These are phyloP conservation scores for Suillus americanus DNA, from an alignment of 768 basidiomycete species.

Conservation along the genomic window DNA sequence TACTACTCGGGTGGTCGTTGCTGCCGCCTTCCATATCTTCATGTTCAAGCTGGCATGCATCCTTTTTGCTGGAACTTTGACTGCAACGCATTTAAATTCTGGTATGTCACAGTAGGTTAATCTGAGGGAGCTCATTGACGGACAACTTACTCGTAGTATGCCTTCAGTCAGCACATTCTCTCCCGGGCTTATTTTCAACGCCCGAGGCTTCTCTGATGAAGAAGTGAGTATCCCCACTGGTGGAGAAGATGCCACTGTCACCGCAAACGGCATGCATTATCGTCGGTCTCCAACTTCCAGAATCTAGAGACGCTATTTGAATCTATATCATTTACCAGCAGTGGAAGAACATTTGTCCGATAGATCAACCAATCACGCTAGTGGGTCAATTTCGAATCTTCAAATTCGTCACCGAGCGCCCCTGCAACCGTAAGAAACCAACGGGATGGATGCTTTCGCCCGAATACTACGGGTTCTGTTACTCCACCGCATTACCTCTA, in stretches of 20 bases:
- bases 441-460: no score
- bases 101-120: neutral
- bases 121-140: neutral
- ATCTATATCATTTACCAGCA: no score
- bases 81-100: neutral
- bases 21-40: neutral
- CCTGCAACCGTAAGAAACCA: no score
- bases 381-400: no score
- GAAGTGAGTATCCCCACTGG: neutral
- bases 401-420: no score
- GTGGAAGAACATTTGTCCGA: no score
- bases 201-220: no score
- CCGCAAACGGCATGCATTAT: neutral
- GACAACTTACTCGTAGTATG: neutral
- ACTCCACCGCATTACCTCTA: no score
- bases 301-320: neutral
- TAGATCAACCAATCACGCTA: no score
- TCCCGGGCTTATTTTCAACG: neutral
- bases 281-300: neutral
- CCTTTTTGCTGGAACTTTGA: neutral
- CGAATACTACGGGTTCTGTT: no score
- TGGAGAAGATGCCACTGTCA: no score
- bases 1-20: neutral
- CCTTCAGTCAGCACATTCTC: no score
- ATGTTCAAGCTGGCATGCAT: neutral